phyloP scores from a whole-genome alignment of 257 asterid genomes.

The Solanum dulcamara region DNA sequence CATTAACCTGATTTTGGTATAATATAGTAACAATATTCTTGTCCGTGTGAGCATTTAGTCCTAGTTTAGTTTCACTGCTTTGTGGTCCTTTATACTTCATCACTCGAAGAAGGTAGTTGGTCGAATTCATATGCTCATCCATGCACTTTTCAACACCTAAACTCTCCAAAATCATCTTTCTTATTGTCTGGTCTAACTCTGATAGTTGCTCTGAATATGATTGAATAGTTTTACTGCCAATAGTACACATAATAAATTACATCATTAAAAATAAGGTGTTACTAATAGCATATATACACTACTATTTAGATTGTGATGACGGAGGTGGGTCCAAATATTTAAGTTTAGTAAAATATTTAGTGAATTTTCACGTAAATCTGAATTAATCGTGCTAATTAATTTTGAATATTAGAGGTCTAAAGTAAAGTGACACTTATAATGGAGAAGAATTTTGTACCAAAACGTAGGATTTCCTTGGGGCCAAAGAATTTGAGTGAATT shows the following conservation, averaged over 20 bases:
- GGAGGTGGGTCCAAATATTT: neutral
- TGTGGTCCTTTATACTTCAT: constrained; percentile 40
- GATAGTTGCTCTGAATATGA: constrained; percentile 20
- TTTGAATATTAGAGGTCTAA: neutral
- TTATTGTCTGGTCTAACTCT: constrained; percentile 27
- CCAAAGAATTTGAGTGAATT: constrained; percentile 39
- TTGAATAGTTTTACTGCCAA: constrained; percentile 23
- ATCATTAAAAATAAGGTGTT: neutral
- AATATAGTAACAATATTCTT: constrained; percentile 33
- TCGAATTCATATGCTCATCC: constrained; percentile 41
- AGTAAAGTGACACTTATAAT: neutral
- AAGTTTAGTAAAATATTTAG: neutral
- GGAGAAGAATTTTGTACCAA: constrained; percentile 11
- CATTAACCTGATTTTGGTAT: constrained; percentile 19
- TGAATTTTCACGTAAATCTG: neutral
- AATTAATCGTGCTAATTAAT: neutral
- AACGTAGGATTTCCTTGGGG: constrained; percentile 42
- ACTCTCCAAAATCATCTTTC: constrained; percentile 40
- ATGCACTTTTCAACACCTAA: constrained; percentile 27
- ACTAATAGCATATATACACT: neutral
- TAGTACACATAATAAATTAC: neutral
- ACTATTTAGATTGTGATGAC: too few species aligned
- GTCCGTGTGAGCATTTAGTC: constrained; percentile 40
- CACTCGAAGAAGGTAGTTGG: constrained; percentile 31
- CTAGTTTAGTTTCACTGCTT: constrained; percentile 16